Percentiles rank a stretch among this genome's conserved stretches.
Conservation (phyloP, 495 filamentous ascomycete genomes). For the Rhypophila decipiens region DNA sequence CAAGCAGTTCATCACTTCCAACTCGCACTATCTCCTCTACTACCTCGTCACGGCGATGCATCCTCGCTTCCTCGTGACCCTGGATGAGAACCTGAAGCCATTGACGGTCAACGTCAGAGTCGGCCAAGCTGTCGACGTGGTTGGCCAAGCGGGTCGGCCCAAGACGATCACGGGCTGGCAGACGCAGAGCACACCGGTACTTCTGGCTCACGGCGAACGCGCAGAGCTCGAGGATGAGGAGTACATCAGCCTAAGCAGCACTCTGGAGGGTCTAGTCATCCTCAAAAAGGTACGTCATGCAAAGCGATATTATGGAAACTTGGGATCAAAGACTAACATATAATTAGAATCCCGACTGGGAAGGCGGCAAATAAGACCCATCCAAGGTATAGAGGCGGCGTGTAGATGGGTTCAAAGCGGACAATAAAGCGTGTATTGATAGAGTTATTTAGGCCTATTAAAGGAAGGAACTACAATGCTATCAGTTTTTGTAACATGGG, state of each 20-base stretch:
- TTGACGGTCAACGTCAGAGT: slow-evolving; percentile 94
- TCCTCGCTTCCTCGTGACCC: slow-evolving; percentile 89
- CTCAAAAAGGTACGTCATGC: slow-evolving; percentile 73
- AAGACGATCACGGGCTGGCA: slow-evolving; percentile 99
- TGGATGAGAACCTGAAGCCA: slow-evolving; percentile 91
- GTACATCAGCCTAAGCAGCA: slow-evolving; percentile 85
- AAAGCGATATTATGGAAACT: slow-evolving; percentile 1
- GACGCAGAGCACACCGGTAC: slow-evolving; percentile 94
- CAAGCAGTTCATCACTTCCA: slow-evolving; percentile 85
- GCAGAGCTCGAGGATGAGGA: slow-evolving; percentile 97
- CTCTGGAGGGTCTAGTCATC: slow-evolving; percentile 90
- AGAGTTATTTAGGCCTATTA: too few species aligned
- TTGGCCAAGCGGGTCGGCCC: slow-evolving; percentile 90
- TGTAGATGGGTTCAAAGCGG: too few species aligned
- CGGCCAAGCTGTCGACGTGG: slow-evolving; percentile 95
- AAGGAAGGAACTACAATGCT: too few species aligned
- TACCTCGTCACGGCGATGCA: slow-evolving; percentile 97
- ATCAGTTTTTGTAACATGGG: too few species aligned
- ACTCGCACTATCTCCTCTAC: slow-evolving; percentile 93
- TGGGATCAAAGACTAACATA: slow-evolving; percentile 11
- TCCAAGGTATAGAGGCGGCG: too few species aligned
- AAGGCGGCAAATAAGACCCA: slow-evolving; percentile 18
- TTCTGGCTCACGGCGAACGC: slow-evolving; percentile 86
- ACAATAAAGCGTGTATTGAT: too few species aligned
- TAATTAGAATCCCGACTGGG: slow-evolving; percentile 41